These are phyloP conservation scores for Cryptococcus sp. DNA, from an alignment of 1,284 basidiomycete species.

Conservation along the genomic window DNA sequence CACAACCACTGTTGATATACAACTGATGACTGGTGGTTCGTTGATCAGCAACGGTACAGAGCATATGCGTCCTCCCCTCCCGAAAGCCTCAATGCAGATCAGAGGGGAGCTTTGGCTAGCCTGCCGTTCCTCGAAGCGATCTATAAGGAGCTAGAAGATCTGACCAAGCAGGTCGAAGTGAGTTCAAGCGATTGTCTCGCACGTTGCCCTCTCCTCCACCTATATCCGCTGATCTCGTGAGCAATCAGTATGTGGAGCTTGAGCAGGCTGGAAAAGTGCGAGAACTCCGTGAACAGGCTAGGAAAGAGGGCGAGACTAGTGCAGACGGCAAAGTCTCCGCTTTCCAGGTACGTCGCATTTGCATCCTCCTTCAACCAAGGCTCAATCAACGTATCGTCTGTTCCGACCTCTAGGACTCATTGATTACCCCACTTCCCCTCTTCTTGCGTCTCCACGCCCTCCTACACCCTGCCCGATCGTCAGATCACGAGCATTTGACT, in stretches of 20 bases:
- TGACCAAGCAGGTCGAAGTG: slow-evolving; percentile 77
- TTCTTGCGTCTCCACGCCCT: slow-evolving; percentile 66
- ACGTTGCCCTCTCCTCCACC: not conserved
- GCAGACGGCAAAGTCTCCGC: slow-evolving; percentile 61
- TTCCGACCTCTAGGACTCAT: slow-evolving; percentile 28
- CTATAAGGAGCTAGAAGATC: slow-evolving; percentile 74
- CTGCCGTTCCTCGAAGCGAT: slow-evolving; percentile 72
- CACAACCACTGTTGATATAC: not conserved
- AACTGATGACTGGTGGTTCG: not conserved
- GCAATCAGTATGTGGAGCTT: slow-evolving; percentile 62
- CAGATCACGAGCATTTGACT: slow-evolving; percentile 43
- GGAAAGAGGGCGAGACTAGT: slow-evolving; percentile 35
- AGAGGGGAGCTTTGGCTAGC: slow-evolving; percentile 67
- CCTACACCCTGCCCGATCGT: slow-evolving; percentile 53
- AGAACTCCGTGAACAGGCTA: slow-evolving; percentile 60
- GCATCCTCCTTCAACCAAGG: not conserved
- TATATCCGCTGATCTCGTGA: slow-evolving; percentile 5
- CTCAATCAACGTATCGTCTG: not conserved
- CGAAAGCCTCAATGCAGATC: slow-evolving; percentile 78
- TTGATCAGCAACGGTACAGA: slow-evolving; percentile 67
- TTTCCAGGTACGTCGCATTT: slow-evolving; percentile 59
- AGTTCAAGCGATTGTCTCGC: slow-evolving; percentile 20
- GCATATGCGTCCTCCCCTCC: slow-evolving; percentile 65
- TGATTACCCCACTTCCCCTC: slow-evolving; percentile 61
- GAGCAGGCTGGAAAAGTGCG: slow-evolving; percentile 62